Percentiles rank a stretch among this genome's conserved stretches.
These are phyloP conservation scores for Bifiguratus adelaidae DNA, from an alignment of 192 early-diverging fungal genomes.

Conservation along the genomic window DNA sequence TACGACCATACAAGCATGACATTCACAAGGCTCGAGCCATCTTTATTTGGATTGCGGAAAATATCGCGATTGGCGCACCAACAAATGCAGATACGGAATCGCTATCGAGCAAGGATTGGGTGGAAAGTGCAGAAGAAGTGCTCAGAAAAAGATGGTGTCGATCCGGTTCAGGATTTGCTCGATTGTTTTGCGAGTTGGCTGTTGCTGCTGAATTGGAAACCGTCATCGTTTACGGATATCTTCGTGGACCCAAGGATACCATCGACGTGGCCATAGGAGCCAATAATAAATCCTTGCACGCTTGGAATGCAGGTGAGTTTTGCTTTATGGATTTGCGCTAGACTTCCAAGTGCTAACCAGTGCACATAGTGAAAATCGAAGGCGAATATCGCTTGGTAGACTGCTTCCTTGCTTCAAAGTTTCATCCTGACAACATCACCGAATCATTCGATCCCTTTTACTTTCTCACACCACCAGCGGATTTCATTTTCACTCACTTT, in stretches of 20 bases:
- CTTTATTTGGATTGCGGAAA: conserved; percentile 60
- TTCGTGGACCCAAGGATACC: conserved; percentile 18
- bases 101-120: conserved; percentile 12
- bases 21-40: conserved; percentile 48
- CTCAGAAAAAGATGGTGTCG: conserved; percentile 18
- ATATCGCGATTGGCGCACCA: conserved; percentile 31
- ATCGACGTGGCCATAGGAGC: not conserved
- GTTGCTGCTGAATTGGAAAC: conserved; percentile 35
- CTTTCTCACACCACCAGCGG: conserved; percentile 21
- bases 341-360: not conserved
- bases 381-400: conserved; percentile 43
- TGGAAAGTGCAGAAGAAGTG: conserved; percentile 28
- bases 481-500: conserved; percentile 17
- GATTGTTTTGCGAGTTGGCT: conserved; percentile 40
- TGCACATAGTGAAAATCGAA: conserved; percentile 28
- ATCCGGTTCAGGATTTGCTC: conserved; percentile 37
- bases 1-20: conserved; percentile 49
- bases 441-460: conserved; percentile 11
- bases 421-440: conserved; percentile 26
- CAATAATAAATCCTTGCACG: conserved; percentile 12
- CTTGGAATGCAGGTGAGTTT: conserved; percentile 20
- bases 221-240: conserved; percentile 31
- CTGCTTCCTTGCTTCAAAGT: conserved; percentile 36
- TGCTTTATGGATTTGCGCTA: not conserved
- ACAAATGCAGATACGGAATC: not conserved